A percentile compares a stretch with the other conserved stretches of the same genome.
Conservation (phyloP, 2,329 filamentous ascomycete species). For the Talaromyces sp. region DNA sequence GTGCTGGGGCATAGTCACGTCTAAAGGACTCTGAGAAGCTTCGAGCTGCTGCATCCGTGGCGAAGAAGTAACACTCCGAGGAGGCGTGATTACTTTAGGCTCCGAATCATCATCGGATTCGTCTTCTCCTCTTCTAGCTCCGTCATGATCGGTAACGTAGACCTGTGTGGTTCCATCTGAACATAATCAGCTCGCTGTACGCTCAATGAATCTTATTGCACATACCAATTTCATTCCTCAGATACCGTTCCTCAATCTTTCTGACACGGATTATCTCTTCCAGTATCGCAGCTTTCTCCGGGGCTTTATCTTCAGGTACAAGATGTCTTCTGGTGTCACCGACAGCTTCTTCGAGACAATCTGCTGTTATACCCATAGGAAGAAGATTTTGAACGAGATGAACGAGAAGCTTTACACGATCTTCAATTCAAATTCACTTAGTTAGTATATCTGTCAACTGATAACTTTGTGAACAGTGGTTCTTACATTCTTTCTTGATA, state of each 20-base stretch:
- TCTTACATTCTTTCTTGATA: constrained; percentile 45
- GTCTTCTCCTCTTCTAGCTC: constrained; percentile 30
- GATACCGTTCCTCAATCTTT: constrained; percentile 40
- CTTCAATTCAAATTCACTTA: not conserved
- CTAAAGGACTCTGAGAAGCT: constrained; percentile 25
- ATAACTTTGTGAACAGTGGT: not conserved
- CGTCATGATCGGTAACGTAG: constrained; percentile 38
- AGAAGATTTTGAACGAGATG: constrained; percentile 41
- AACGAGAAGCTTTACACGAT: constrained; percentile 31
- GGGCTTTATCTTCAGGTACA: constrained; percentile 30
- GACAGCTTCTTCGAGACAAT: constrained; percentile 41
- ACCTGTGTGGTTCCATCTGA: constrained; percentile 36
- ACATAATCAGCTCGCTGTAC: not conserved
- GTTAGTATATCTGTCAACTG: not conserved
- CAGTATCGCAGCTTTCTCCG: constrained; percentile 31
- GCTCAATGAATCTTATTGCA: not conserved
- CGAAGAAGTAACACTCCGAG: not conserved
- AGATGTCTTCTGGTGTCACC: constrained; percentile 39
- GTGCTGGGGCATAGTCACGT: constrained; percentile 23
- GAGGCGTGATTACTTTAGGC: constrained; percentile 19
- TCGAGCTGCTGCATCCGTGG: constrained; percentile 17
- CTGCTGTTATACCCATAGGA: constrained; percentile 34
- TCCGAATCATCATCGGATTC: constrained; percentile 30
- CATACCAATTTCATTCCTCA: constrained; percentile 42
- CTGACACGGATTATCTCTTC: constrained; percentile 42